A percentile compares a stretch with the other conserved stretches of the same genome.
phyloP scores from a whole-genome alignment of 1,284 basidiomycete genomes.

The Austroboletus niveus region DNA sequence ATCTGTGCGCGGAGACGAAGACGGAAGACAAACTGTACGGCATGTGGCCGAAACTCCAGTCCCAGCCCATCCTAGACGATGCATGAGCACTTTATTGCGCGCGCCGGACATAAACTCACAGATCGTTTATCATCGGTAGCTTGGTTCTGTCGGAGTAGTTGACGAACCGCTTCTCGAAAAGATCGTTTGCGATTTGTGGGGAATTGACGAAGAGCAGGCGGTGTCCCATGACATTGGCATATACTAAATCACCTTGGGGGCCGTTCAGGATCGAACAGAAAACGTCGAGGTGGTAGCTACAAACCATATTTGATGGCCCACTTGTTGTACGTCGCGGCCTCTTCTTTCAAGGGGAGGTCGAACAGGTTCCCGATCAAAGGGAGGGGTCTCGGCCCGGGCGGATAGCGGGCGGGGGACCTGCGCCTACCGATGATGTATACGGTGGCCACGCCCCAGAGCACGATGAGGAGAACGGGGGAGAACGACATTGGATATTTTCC shows the following conservation, averaged over 20 bases:
- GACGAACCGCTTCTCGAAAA: conserved; percentile 34
- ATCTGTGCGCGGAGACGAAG: neutral
- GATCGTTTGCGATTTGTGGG: conserved; percentile 34
- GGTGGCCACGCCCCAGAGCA: conserved; percentile 19
- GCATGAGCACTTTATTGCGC: neutral
- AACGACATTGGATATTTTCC: conserved; percentile 17
- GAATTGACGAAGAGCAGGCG: conserved; percentile 34
- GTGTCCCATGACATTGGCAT: conserved; percentile 29
- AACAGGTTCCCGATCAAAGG: conserved; percentile 34
- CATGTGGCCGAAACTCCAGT: conserved; percentile 53
- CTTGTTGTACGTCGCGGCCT: conserved; percentile 30
- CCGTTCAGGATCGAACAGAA: neutral
- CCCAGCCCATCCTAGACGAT: conserved; percentile 46
- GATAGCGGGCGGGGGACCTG: conserved; percentile 9
- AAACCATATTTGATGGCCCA: conserved; percentile 35
- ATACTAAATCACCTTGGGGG: conserved; percentile 28
- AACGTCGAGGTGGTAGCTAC: neutral
- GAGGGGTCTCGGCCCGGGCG: conserved; percentile 32
- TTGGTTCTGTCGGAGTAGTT: conserved; percentile 34
- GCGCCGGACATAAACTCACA: conserved; percentile 19
- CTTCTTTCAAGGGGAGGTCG: conserved; percentile 29
- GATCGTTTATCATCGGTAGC: conserved; percentile 33
- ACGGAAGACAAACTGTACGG: conserved; percentile 38
- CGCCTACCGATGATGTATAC: conserved; percentile 20
- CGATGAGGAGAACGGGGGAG: conserved; percentile 21